Base-by-base conservation (phyloP, 2,329 filamentous ascomycete species). In the Rasamsonia emersonii region DNA sequence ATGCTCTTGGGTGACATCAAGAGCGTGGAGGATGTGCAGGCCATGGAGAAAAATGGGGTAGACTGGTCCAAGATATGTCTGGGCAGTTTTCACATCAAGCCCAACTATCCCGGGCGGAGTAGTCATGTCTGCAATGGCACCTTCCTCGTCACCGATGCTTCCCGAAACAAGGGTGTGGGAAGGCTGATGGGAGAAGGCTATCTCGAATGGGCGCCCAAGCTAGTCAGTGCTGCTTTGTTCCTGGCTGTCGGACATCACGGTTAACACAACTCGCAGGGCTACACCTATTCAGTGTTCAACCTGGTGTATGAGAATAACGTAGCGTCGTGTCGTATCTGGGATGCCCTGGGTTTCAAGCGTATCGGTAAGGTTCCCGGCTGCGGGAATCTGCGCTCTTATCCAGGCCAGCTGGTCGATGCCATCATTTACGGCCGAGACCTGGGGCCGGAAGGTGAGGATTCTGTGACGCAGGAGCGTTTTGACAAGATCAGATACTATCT, bases 401-500 rank as follows among this genome's bases (percentile, higher is more conserved):
- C 79, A 6, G 76, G 72, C 40, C 73, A 78, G 42, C 68, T 79
- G 39, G 73, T 85, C 39, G 80, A 85, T 59, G 81, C 79, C 51
- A 83, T 85, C 56, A 83, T 85, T 40, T 85, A 82, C 61, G 86
- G 86, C 4, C 64, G 75, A 15, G 73, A 77, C 35, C 53, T 71
- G 15, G 69, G 64, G 40, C 61, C 67, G 21, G 80, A 85, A 49
- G 74, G 73, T 48, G 85, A 91, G 54, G 84, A 91, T 57, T 79
- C 84, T 56, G 81, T 89, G 49, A 88, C 82, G 59, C 88, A 95
- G 68, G 88, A 95, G 65, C 84, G 91, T 47, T 96, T 96, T 68
- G 89, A 95, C 69, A 95, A 95, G 70, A 96, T 96, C 57, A 82
- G 88, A 53, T 96, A 84, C 68, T 96, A 96, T 62, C 77, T 96